Evolutionary conservation across 1,284 basidiomycete species (phyloP).

Genomic region (Cryptococcus sp.): DNA sequence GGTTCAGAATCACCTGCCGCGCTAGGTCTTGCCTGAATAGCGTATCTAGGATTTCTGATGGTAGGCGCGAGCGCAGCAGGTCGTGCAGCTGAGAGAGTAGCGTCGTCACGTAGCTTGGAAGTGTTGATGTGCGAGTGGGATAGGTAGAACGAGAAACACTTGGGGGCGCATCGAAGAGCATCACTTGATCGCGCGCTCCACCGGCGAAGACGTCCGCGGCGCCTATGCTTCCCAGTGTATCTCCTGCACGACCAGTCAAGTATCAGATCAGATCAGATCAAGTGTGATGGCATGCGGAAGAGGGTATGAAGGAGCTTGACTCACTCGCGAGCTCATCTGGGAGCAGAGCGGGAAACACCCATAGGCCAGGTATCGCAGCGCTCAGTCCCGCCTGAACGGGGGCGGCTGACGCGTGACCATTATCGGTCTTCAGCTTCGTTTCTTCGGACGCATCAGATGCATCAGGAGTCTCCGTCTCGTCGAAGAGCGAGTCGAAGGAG

Average conservation of each 20-base stretch:
- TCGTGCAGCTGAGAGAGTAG: constrained; percentile 21
- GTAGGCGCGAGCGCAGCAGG: constrained; percentile 19
- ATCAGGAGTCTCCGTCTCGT: constrained; percentile 2
- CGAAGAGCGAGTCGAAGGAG: constrained; percentile 24
- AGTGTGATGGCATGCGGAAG: neutral
- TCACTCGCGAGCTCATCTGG: constrained; percentile 24
- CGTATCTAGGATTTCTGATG: neutral
- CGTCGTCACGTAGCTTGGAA: constrained; percentile 28
- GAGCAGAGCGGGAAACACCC: constrained; percentile 32
- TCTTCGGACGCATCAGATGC: neutral
- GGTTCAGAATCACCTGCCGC: constrained; percentile 55
- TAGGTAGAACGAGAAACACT: neutral
- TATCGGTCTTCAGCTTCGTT: neutral
- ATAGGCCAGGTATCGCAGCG: constrained; percentile 34
- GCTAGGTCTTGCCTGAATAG: constrained; percentile 37
- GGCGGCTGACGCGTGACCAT: neutral
- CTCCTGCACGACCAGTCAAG: constrained; percentile 15
- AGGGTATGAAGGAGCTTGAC: constrained; percentile 7
- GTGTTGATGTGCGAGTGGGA: constrained; percentile 4
- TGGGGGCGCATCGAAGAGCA: constrained; percentile 44
- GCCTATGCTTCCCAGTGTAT: constrained; percentile 28
- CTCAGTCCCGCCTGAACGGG: constrained; percentile 11
- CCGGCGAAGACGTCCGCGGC: constrained; percentile 44
- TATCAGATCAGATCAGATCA: neutral
- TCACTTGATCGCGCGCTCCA: constrained; percentile 49